A percentile compares a stretch with the other conserved stretches of the same genome.
Evolutionary conservation across 495 filamentous ascomycete species (phyloP).

Genomic region (Chaetomium fimeti): DNA sequence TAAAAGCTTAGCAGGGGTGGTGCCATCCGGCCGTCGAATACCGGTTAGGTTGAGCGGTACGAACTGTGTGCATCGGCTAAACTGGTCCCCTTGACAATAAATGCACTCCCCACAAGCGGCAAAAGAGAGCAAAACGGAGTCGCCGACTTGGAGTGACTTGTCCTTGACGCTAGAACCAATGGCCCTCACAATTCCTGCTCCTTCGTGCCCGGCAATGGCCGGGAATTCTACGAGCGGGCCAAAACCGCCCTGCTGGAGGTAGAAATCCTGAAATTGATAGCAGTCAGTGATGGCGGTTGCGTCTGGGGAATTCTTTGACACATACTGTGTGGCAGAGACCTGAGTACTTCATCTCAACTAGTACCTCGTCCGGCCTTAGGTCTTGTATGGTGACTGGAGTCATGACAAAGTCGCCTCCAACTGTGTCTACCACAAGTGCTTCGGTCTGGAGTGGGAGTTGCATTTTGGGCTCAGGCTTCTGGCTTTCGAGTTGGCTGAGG

Average conservation of each 20-base stretch:
- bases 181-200: slow-evolving; percentile 48
- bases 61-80: slow-evolving; percentile 35
- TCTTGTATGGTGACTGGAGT: slow-evolving; percentile 32
- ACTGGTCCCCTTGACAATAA: slow-evolving; percentile 31
- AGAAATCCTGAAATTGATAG: slow-evolving; percentile 26
- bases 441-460: slow-evolving; percentile 24
- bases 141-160: slow-evolving; percentile 42
- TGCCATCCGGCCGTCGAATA: slow-evolving; percentile 15
- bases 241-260: slow-evolving; percentile 36
- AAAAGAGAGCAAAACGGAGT: slow-evolving; percentile 46
- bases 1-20: slow-evolving; percentile 21
- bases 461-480: background rate
- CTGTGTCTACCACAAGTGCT: slow-evolving; percentile 23
- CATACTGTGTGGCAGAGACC: slow-evolving; percentile 46
- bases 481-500: background rate
- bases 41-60: slow-evolving; percentile 37
- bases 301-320: background rate
- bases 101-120: slow-evolving; percentile 37
- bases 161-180: slow-evolving; percentile 45
- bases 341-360: slow-evolving; percentile 42
- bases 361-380: slow-evolving; percentile 39
- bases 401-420: slow-evolving; percentile 25
- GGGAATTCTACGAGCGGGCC: slow-evolving; percentile 37
- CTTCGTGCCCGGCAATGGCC: slow-evolving; percentile 55
- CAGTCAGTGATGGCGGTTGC: background rate